A percentile compares a stretch with the other conserved stretches of the same genome.
Evolutionary conservation across 176 grass and related monocot genomes (phyloP).

Genomic region (Saccharum officinarum): DNA sequence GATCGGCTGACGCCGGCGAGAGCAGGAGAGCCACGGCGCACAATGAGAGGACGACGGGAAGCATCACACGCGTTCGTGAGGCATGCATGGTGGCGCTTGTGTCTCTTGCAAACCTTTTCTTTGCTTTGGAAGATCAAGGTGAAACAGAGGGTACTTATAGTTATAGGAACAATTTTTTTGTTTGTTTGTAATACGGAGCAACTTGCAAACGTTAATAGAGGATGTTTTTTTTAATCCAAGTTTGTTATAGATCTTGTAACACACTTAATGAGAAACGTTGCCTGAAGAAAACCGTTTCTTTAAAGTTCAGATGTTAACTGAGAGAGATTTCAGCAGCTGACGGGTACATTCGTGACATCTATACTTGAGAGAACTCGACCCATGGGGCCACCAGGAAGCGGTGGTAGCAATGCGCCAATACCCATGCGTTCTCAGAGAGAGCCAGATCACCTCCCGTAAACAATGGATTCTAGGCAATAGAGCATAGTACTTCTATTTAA

Average conservation of each 20-base stretch:
- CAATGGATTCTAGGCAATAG: background rate
- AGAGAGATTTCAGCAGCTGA: background rate
- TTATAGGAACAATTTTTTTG: background rate
- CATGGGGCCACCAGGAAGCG: background rate
- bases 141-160: conserved; percentile 26
- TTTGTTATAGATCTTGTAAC: background rate
- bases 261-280: background rate
- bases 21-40: conserved; percentile 32
- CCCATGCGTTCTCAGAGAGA: background rate
- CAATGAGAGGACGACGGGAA: conserved; percentile 4
- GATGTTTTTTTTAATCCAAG: background rate
- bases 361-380: too few species aligned
- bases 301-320: background rate
- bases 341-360: background rate
- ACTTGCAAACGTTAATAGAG: background rate
- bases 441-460: background rate
- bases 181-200: background rate
- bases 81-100: background rate
- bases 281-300: background rate
- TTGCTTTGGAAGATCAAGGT: background rate
- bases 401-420: background rate
- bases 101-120: background rate
- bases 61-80: background rate
- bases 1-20: background rate
- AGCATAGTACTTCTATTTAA: too few species aligned